Conservation (phyloP, 352 stramenopile species). For the Pythium rhizo-oryzae region DNA sequence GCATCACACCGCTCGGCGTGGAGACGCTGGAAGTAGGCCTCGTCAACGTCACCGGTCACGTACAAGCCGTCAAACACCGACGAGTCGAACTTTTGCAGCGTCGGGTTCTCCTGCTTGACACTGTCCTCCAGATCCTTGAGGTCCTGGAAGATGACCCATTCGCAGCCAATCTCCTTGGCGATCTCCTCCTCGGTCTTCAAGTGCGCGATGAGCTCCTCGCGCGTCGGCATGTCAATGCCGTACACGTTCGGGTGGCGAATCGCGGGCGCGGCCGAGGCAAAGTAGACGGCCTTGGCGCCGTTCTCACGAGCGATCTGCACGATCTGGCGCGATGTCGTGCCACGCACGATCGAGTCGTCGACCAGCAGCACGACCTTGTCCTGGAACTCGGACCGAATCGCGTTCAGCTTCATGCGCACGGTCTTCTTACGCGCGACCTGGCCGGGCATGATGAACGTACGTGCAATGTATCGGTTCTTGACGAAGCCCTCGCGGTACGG, state of each 20-base stretch:
- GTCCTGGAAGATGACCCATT: slow-evolving; percentile 96
- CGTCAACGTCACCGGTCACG: slow-evolving; percentile 93
- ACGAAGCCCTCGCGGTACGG: slow-evolving; percentile 99
- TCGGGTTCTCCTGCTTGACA: slow-evolving; percentile 71
- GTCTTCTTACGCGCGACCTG: slow-evolving; percentile 96
- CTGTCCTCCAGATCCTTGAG: slow-evolving; percentile 93
- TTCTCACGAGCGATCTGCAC: slow-evolving; percentile 98
- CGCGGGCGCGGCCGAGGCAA: slow-evolving; percentile 96
- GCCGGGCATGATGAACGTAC: slow-evolving; percentile 99
- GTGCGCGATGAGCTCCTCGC: slow-evolving; percentile 97
- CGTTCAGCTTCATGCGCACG: slow-evolving; percentile 99
- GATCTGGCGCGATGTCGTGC: slow-evolving; percentile 98
- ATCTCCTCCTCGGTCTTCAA: slow-evolving; percentile 95
- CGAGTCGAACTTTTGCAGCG: slow-evolving; percentile 91
- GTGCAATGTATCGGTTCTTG: slow-evolving; percentile 99
- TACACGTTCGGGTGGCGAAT: slow-evolving; percentile 99
- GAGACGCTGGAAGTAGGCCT: slow-evolving; percentile 84
- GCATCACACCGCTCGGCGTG: slow-evolving; percentile 79
- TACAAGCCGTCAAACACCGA: slow-evolving; percentile 98
- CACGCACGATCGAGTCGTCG: slow-evolving; percentile 99
- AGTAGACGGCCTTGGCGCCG: slow-evolving; percentile 96
- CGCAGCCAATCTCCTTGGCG: slow-evolving; percentile 92
- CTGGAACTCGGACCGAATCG: slow-evolving; percentile 91
- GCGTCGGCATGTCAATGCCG: slow-evolving; percentile 99
- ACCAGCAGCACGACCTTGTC: slow-evolving; percentile 98